Evolutionary conservation across 1,139 yeast genomes (phyloP).

Genomic region (Protomyces pachydermus): DNA sequence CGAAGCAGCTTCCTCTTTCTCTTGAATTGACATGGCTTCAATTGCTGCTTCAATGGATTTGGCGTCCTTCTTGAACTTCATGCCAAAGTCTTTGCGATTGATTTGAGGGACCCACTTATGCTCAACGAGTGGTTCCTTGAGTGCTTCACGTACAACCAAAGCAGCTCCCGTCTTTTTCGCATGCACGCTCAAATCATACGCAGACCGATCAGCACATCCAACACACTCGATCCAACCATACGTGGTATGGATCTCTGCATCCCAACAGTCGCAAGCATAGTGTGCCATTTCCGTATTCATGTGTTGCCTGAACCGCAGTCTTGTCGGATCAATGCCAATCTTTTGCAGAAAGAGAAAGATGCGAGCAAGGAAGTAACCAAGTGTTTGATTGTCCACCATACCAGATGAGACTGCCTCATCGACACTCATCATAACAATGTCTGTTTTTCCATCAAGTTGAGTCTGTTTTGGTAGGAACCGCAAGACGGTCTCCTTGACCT

Average conservation of each 20-base stretch:
- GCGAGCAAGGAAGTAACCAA: constrained; percentile 94
- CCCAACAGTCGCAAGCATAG: constrained; percentile 99
- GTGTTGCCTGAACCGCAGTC: constrained; percentile 96
- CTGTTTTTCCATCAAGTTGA: constrained; percentile 80
- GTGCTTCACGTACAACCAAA: constrained; percentile 84
- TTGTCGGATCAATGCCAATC: constrained; percentile 80
- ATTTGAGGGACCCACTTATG: constrained; percentile 78
- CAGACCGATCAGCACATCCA: constrained; percentile 99
- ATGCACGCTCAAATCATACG: constrained; percentile 94
- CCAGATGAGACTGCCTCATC: constrained; percentile 87
- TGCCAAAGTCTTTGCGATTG: constrained; percentile 94
- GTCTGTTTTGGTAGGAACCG: constrained; percentile 76
- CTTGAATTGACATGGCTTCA: constrained; percentile 71
- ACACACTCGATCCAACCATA: constrained; percentile 99
- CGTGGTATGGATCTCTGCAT: constrained; percentile 91
- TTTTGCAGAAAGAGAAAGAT: constrained; percentile 76
- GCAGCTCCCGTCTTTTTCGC: constrained; percentile 92
- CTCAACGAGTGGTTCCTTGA: constrained; percentile 75
- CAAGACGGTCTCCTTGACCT: constrained; percentile 67
- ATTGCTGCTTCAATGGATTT: constrained; percentile 84
- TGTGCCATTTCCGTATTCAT: constrained; percentile 99
- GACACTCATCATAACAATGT: constrained; percentile 57
- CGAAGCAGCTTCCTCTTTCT: constrained; percentile 63
- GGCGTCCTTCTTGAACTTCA: constrained; percentile 94
- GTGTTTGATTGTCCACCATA: constrained; percentile 92